A percentile compares a stretch with the other conserved stretches of the same genome.
Evolutionary conservation across 2,329 filamentous ascomycete species (phyloP).

Genomic region (Phaeomoniella chlamydospora): DNA sequence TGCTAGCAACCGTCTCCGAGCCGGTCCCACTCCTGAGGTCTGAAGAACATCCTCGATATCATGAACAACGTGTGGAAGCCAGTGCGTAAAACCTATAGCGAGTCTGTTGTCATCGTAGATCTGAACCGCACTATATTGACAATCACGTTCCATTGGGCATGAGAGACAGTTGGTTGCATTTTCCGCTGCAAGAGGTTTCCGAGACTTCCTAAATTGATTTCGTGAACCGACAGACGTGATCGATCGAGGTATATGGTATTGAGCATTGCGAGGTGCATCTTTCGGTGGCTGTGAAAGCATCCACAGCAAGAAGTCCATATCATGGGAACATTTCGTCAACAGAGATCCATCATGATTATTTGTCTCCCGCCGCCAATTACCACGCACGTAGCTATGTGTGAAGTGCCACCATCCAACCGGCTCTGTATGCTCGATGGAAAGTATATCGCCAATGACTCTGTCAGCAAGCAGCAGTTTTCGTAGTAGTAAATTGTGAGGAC

Average conservation of each 20-base stretch:
- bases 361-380: conserved; percentile 80
- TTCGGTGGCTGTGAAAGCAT: conserved; percentile 66
- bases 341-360: conserved; percentile 58
- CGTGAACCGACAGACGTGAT: conserved; percentile 65
- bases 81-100: conserved; percentile 48
- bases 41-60: conserved; percentile 69
- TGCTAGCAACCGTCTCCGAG: conserved; percentile 34
- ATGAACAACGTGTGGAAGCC: conserved; percentile 80
- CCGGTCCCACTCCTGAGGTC: conserved; percentile 30
- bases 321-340: conserved; percentile 90
- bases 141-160: conserved; percentile 44
- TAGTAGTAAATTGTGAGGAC: conserved; percentile 77
- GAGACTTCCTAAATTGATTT: conserved; percentile 59
- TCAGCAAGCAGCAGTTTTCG: conserved; percentile 64
- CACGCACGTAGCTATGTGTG: conserved; percentile 73
- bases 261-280: conserved; percentile 19
- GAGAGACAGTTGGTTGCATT: conserved; percentile 73
- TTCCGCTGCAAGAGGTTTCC: conserved; percentile 65
- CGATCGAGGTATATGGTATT: conserved; percentile 58
- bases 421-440: conserved; percentile 82
- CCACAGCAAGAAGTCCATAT: conserved; percentile 89
- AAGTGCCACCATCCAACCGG: conserved; percentile 97
- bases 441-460: conserved; percentile 64
- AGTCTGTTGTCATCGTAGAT: conserved; percentile 65
- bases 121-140: conserved; percentile 72